These are phyloP conservation scores for Cercospora sojina DNA, from an alignment of 2,329 filamentous ascomycete species.

Conservation along the genomic window DNA sequence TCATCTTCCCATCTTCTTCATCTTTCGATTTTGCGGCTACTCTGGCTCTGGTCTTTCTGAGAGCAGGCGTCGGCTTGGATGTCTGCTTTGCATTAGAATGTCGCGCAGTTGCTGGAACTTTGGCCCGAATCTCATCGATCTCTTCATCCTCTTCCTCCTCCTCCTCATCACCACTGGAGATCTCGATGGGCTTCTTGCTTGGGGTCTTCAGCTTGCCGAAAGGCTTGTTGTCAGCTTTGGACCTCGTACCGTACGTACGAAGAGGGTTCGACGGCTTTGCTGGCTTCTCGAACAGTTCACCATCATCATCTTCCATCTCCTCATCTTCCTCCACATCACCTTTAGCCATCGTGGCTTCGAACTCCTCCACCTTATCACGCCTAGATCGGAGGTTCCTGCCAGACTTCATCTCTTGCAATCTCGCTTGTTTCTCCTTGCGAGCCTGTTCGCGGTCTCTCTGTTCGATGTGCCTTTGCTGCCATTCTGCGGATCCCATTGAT, in stretches of 20 bases:
- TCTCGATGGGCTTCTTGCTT: background rate
- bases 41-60: background rate
- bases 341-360: background rate
- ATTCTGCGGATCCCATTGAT: background rate
- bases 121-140: background rate
- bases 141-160: background rate
- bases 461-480: background rate
- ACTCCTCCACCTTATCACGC: background rate
- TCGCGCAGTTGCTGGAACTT: background rate
- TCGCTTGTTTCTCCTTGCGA: background rate
- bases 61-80: background rate
- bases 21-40: background rate
- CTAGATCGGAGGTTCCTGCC: background rate
- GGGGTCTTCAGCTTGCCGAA: background rate
- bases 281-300: background rate
- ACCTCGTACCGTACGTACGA: background rate
- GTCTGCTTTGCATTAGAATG: background rate
- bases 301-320: background rate
- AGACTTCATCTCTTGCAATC: background rate
- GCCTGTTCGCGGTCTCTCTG: background rate
- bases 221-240: background rate
- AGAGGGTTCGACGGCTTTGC: background rate
- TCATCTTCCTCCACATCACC: background rate
- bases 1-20: background rate
- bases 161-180: background rate